These are phyloP conservation scores for Xylaria sp. DNA, from an alignment of 2,329 filamentous ascomycete species.

Conservation along the genomic window DNA sequence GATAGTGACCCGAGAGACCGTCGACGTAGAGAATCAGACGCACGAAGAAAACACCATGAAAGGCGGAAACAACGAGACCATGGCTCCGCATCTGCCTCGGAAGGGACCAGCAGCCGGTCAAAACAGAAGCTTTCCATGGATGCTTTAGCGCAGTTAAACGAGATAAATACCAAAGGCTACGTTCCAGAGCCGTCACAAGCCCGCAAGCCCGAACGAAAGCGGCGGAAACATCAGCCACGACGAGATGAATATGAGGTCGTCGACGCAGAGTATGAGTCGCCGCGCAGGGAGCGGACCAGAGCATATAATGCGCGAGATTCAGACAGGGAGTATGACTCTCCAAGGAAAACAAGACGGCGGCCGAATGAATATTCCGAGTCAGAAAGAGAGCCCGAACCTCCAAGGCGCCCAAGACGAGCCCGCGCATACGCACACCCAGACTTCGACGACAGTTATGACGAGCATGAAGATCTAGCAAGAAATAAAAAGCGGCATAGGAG, in stretches of 20 bases:
- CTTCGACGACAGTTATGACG: constrained; percentile 39
- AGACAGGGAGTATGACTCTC: constrained; percentile 43
- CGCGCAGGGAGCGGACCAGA: constrained; percentile 41
- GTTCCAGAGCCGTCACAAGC: constrained; percentile 50
- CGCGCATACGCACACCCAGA: constrained; percentile 35
- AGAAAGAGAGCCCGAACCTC: constrained; percentile 41
- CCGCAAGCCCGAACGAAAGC: constrained; percentile 57
- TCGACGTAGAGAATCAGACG: constrained; percentile 46
- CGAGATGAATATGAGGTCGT: constrained; percentile 42
- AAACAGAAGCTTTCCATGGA: constrained; percentile 58
- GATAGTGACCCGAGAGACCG: constrained; percentile 42
- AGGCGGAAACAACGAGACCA: constrained; percentile 51
- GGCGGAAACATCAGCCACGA: constrained; percentile 50
- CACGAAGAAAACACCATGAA: constrained; percentile 52
- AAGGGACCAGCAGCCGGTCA: constrained; percentile 49
- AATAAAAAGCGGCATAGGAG: constrained; percentile 52
- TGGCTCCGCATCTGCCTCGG: constrained; percentile 49
- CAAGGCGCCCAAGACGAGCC: constrained; percentile 39
- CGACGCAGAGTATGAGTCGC: constrained; percentile 49
- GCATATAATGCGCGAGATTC: constrained; percentile 37
- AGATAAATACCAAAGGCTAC: constrained; percentile 63
- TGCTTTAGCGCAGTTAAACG: constrained; percentile 74
- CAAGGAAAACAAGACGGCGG: constrained; percentile 39
- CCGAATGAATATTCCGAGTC: constrained; percentile 41
- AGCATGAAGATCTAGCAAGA: constrained; percentile 30